Base-by-base conservation (phyloP, 495 filamentous ascomycete species). In the Lindgomyces ingoldianus region DNA sequence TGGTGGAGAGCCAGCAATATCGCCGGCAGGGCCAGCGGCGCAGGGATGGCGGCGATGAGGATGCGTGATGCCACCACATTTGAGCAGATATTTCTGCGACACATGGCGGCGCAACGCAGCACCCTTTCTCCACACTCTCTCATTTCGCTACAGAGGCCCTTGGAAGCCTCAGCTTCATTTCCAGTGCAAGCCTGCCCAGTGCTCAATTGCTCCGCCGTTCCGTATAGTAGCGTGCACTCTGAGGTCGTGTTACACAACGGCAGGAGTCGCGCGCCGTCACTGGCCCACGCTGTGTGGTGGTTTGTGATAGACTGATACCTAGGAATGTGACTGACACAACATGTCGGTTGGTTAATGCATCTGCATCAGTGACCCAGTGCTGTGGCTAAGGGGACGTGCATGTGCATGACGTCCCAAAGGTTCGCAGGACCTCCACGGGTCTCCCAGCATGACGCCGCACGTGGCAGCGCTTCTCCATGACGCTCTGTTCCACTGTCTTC, bases 41-140 rank as follows among this genome's bases (percentile, higher is more conserved):
- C 55, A 57, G 46, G 61, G 61, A 57, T 54, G 48, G n/a, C 21
- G 63, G 25, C n/a, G 16, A 47, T 30, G 19, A 29, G 21, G 27
- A 39, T 25, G 25, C 10, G 2, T 9, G 22, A 25, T 11, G 19
- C 44, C 33, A 18, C n/a, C 44, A 36, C 27, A n/a, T 26, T 56
- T 44, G 33, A 18, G 36, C 24, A 42, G 21, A 27, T 24, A 33
- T 14, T 54, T 30, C 66, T 69, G 66, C 61, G 66, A 69, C 66
- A 69, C 29, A 59, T 52, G 62, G 45, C 61, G 36, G 61, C 65
- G 22, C 52, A 58, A 36, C 46, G 54, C 47, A 36, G 60, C 51
- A 39, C 67, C 63, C 53, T 70, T n/a, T 65, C 67, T 70, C 67
- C 67, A 65, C 67, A 70, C 54, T 56, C 57, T n/a, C 33, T 70